phyloP scores from a whole-genome alignment of 495 filamentous ascomycete species.

The Cladorrhinum samala region DNA sequence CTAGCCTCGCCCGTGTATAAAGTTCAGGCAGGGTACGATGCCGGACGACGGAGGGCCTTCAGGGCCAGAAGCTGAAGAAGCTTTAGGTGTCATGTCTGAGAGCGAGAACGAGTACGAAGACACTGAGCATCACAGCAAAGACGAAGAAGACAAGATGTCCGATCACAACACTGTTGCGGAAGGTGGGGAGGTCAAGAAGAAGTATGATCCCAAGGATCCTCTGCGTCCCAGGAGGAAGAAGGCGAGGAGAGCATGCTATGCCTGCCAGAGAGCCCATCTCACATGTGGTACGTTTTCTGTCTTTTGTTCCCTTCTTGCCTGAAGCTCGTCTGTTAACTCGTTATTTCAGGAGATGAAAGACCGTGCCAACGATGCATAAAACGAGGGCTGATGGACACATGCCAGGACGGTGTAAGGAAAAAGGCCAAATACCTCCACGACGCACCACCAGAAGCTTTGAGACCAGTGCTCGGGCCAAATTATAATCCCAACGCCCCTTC shows the following conservation, averaged over 20 bases:
- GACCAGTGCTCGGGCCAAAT: conserved; percentile 50
- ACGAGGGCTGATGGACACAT: conserved; percentile 79
- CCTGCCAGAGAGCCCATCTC: conserved; percentile 93
- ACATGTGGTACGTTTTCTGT: conserved; percentile 76
- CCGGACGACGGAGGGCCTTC: conserved; percentile 39
- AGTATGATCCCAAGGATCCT: conserved; percentile 75
- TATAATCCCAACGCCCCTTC: conserved; percentile 42
- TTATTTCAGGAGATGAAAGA: conserved; percentile 57
- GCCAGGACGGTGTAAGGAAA: conserved; percentile 93
- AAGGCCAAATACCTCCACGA: conserved; percentile 99
- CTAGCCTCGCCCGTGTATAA: conserved; percentile 36
- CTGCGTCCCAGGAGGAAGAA: conserved; percentile 88
- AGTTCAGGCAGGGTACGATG: conserved; percentile 41
- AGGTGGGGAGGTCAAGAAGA: conserved; percentile 49
- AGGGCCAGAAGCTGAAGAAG: conserved; percentile 43
- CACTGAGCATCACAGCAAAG: conserved; percentile 34
- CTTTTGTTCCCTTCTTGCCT: background rate
- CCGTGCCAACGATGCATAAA: conserved; percentile 94
- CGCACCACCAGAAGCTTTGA: conserved; percentile 67
- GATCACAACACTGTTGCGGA: conserved; percentile 44
- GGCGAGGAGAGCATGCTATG: conserved; percentile 89
- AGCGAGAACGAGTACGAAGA: conserved; percentile 51
- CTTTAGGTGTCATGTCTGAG: conserved; percentile 51
- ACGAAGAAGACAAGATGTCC: conserved; percentile 56
- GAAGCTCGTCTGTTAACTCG: conserved; percentile 4